Percentiles rank a stretch among this genome's conserved stretches.
Evolutionary conservation across 2,329 filamentous ascomycete species (phyloP).

Genomic region (Aspergillus quadrilineatus): DNA sequence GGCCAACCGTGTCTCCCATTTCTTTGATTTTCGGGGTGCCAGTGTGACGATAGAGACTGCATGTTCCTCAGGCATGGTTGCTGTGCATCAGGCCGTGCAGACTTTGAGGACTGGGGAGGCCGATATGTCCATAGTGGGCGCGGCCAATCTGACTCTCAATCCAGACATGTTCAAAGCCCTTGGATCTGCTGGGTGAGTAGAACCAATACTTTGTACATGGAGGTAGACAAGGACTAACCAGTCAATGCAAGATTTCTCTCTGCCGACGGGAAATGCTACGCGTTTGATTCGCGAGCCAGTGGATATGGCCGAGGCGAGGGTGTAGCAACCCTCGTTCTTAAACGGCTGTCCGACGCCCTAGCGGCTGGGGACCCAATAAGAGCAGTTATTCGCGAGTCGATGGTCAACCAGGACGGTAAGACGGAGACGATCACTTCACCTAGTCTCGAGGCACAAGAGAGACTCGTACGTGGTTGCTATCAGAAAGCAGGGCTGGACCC

Average conservation of each 20-base stretch:
- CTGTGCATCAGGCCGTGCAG: conserved; percentile 39
- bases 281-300: conserved; percentile 36
- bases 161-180: conserved; percentile 24
- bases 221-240: conserved; percentile 24
- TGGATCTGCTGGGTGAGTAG: conserved; percentile 28
- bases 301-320: conserved; percentile 39
- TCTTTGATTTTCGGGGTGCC: conserved; percentile 37
- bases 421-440: conserved; percentile 28
- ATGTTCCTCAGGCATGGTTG: conserved; percentile 41
- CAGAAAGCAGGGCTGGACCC: conserved; percentile 32
- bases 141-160: conserved; percentile 24
- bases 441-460: conserved; percentile 35
- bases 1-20: conserved; percentile 32
- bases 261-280: conserved; percentile 18
- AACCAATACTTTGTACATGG: no score
- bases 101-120: conserved; percentile 24
- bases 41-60: conserved; percentile 34
- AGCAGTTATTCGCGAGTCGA: conserved; percentile 15
- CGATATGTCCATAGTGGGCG: conserved; percentile 22
- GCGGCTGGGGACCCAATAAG: conserved; percentile 21
- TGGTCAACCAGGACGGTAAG: conserved; percentile 17
- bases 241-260: conserved; percentile 17
- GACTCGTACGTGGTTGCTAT: conserved; percentile 41
- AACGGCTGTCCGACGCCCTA: conserved; percentile 31
- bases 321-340: conserved; percentile 32